Percentiles rank a stretch among this genome's conserved stretches.
Evolutionary conservation across 1,284 basidiomycete species (phyloP).

Genomic region (Mycosarcoma mackinlayi): DNA sequence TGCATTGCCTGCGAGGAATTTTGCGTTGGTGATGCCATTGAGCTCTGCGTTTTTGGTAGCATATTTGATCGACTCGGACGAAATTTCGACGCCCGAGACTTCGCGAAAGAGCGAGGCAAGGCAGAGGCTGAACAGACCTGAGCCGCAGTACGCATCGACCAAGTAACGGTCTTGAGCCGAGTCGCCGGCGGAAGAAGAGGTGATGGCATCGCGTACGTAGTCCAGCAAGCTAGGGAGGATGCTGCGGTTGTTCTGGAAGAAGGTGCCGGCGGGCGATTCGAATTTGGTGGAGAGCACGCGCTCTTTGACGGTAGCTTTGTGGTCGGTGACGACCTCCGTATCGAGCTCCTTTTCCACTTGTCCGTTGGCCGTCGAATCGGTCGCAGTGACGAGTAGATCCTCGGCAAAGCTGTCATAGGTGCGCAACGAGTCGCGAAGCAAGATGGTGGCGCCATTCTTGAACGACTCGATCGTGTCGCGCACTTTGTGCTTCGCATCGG

Average conservation of each 20-base stretch:
- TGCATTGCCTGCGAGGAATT: conserved; percentile 73
- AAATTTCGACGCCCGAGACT: conserved; percentile 88
- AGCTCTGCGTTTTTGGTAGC: conserved; percentile 83
- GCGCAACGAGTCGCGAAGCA: conserved; percentile 86
- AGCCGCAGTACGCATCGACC: conserved; percentile 71
- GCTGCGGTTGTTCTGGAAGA: conserved; percentile 98
- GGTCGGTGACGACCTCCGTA: conserved; percentile 76
- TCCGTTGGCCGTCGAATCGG: conserved; percentile 1
- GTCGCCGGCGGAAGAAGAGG: conserved; percentile 2
- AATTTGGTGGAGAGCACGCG: conserved; percentile 84
- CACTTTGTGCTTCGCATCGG: conserved; percentile 76
- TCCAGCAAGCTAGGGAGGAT: conserved; percentile 84
- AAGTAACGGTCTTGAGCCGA: conserved; percentile 40
- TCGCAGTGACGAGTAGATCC: conserved; percentile 21
- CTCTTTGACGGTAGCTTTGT: conserved; percentile 84
- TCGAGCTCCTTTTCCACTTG: conserved; percentile 32
- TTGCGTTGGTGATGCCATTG: conserved; percentile 73
- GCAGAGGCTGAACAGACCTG: conserved; percentile 89
- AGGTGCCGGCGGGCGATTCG: conserved; percentile 82
- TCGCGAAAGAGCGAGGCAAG: conserved; percentile 81
- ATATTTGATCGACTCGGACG: conserved; percentile 79
- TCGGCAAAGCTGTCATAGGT: conserved; percentile 45
- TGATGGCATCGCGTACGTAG: conserved; percentile 75
- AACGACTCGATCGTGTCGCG: conserved; percentile 82
- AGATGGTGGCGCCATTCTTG: conserved; percentile 88